Base-by-base conservation (phyloP, 495 filamentous ascomycete genomes). In the Penicillium robsamsonii region DNA sequence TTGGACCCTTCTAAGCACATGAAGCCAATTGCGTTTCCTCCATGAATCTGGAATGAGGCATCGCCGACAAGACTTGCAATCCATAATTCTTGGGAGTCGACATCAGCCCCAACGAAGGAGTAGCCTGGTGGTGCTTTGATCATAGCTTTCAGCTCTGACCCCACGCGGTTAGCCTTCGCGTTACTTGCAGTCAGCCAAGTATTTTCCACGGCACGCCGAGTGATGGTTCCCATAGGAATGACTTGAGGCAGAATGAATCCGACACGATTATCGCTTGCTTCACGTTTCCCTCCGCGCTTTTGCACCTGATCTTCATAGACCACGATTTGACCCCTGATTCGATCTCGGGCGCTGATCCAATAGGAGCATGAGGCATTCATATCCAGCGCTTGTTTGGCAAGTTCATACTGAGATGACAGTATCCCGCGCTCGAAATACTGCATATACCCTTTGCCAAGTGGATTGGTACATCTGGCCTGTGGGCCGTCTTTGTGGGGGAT, bases 291-390 rank as follows among this genome's bases (percentile, higher is more conserved):
- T 20, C 31, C 58, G 33, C 41, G 51, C 30, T 65, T 60, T 56
- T 55, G 50, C 12, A 83, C 60, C 46, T 95, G 84, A 44, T 84
- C 78, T 51, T 89, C 77, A 60, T 96, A 96, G 8, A 99, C 87
- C 17, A 96, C 93, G 78, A 97, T 87, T 68, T 99, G 94, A 22
- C 87, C 87, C 79, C 78, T 89, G 57, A 99, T 97, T 45, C 94
- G 81, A 64, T 96, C 90, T 52, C 94, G 80, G 18, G 95, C 91
- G 61, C 88, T 94, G 53, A 97, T 97, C 94, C 94, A 99, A 71
- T 99, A 99, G 1, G 92, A 96, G 65, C 94, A 99, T 0, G 90
- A 92, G 3, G 92, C 91, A 64, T 99, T 99, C 95, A 97, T 97
- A 53, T 97, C 88, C 50, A 97, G 77, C 5, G 94, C 94, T 67